These are phyloP conservation scores for Aurifilum marmelostoma DNA, from an alignment of 2,329 filamentous ascomycete species.

Conservation along the genomic window DNA sequence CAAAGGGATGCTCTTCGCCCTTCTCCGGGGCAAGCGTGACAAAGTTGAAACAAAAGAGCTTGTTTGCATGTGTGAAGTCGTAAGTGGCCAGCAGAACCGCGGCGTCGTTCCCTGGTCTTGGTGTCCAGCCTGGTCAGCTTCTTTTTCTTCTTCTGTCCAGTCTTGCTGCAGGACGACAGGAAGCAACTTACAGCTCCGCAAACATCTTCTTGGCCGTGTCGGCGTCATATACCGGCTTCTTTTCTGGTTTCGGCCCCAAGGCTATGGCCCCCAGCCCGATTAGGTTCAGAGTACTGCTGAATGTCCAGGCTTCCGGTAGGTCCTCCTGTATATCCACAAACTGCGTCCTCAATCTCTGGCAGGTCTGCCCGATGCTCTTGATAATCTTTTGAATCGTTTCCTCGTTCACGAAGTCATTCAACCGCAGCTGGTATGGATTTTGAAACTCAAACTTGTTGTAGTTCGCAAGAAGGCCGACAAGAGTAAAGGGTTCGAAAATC, in stretches of 20 bases:
- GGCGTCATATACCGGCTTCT: constrained; percentile 65
- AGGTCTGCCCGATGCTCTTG: constrained; percentile 73
- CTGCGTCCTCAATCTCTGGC: constrained; percentile 66
- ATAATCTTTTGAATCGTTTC: constrained; percentile 82
- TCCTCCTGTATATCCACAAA: constrained; percentile 91
- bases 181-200: constrained; percentile 66
- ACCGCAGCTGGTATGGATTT: constrained; percentile 88
- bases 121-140: constrained; percentile 5
- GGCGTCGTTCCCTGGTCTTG: constrained; percentile 76
- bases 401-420: constrained; percentile 96
- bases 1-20: constrained; percentile 73
- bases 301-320: constrained; percentile 83
- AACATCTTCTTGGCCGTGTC: constrained; percentile 86
- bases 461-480: constrained; percentile 87
- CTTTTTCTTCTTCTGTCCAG: too few species aligned
- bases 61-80: constrained; percentile 93
- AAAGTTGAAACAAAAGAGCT: constrained; percentile 87
- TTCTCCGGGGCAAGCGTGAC: constrained; percentile 68
- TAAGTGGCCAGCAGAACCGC: constrained; percentile 84
- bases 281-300: constrained; percentile 79
- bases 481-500: constrained; percentile 74
- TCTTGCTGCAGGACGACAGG: too few species aligned
- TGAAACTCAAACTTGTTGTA: constrained; percentile 99
- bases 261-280: constrained; percentile 81
- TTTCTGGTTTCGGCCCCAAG: constrained; percentile 66